Conservation (phyloP, 1,284 basidiomycete species). For the Golubevia sp. region DNA sequence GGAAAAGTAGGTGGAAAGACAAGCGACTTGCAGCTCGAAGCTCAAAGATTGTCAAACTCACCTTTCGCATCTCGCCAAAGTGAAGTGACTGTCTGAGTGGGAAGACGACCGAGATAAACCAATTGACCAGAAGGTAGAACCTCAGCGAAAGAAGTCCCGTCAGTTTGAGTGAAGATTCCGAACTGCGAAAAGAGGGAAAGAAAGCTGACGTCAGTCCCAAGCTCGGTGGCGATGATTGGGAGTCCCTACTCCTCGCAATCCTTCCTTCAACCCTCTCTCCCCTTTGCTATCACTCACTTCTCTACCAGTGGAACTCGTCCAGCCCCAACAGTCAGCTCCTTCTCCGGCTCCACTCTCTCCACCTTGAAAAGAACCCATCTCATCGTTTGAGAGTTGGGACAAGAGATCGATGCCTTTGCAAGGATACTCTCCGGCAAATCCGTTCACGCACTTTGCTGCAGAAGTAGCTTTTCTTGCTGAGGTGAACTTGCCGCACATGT, state of each 20-base stretch:
- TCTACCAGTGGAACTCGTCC: not conserved
- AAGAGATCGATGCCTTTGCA: not conserved
- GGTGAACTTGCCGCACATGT: not conserved
- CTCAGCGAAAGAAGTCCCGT: slow-evolving; percentile 1
- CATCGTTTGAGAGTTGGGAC: not conserved
- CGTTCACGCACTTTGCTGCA: not conserved
- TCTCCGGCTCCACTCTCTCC: not conserved
- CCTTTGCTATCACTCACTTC: not conserved
- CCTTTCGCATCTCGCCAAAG: slow-evolving; percentile 1
- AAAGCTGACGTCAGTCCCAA: not conserved
- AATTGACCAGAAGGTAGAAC: not conserved
- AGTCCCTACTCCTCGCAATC: not conserved
- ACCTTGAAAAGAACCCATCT: not conserved
- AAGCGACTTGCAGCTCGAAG: too few species aligned
- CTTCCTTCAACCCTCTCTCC: too few species aligned
- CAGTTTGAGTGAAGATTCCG: not conserved
- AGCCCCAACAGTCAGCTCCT: not conserved
- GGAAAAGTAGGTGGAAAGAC: too few species aligned
- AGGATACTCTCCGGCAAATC: not conserved
- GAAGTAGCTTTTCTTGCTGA: not conserved
- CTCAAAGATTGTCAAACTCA: too few species aligned
- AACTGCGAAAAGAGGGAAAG: not conserved
- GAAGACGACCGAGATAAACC: not conserved
- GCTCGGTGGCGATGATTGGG: not conserved
- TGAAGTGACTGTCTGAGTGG: not conserved